phyloP scores from a whole-genome alignment of 2,329 filamentous ascomycete genomes.

The Coniochaeta ligniaria region DNA sequence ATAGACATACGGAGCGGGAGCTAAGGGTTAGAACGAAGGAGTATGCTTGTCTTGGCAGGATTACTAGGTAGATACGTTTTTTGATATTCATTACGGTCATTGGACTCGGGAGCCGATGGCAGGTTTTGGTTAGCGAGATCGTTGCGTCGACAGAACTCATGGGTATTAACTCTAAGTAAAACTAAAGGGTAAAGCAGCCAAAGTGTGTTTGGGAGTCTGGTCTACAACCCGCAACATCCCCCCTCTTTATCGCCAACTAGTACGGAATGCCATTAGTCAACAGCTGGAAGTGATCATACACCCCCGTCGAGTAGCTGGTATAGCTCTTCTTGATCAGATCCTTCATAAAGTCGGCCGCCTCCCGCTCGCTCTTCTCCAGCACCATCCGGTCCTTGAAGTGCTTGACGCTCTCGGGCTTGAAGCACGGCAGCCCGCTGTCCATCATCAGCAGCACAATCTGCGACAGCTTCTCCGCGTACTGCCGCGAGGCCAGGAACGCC shows the following conservation, averaged over 20 bases:
- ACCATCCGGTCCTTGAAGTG: slow-evolving; percentile 93
- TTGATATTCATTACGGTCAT: not conserved
- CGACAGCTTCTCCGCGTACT: slow-evolving; percentile 79
- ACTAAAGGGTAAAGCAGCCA: not conserved
- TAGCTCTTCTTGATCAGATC: slow-evolving; percentile 86
- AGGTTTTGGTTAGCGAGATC: not conserved
- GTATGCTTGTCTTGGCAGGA: not conserved
- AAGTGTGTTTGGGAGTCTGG: not conserved
- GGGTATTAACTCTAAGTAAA: not conserved
- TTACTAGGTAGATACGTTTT: not conserved
- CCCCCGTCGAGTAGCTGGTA: slow-evolving; percentile 81
- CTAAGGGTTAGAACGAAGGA: not conserved
- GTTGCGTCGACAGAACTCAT: not conserved
- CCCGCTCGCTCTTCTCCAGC: slow-evolving; percentile 80
- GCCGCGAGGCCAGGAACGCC: slow-evolving; percentile 81
- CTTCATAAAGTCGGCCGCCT: slow-evolving; percentile 91
- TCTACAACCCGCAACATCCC: too few relatives aligned
- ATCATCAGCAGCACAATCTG: slow-evolving; percentile 94
- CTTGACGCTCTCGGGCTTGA: slow-evolving; percentile 90
- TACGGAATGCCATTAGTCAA: slow-evolving; percentile 97
- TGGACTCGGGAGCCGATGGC: not conserved
- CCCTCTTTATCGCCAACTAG: slow-evolving; percentile 29
- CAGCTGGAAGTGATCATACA: slow-evolving; percentile 97
- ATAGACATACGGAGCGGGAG: not conserved
- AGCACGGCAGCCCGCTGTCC: slow-evolving; percentile 91